phyloP scores from a whole-genome alignment of 495 filamentous ascomycete species.

The Penicillium egyptiacum region DNA sequence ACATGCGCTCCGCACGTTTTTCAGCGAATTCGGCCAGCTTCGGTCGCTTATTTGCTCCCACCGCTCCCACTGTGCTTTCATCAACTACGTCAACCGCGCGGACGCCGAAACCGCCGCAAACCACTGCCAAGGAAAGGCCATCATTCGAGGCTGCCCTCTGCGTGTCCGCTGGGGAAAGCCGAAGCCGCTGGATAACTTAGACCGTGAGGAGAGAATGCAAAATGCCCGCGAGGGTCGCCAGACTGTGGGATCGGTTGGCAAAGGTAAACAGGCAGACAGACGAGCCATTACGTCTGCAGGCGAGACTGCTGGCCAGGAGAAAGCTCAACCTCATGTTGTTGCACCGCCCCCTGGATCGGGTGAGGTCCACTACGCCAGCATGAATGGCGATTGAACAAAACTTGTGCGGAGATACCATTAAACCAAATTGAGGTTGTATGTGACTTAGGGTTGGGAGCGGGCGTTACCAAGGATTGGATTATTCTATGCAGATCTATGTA shows the following conservation, averaged over 20 bases:
- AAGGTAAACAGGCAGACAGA: conserved; percentile 31
- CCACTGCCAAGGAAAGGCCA: conserved; percentile 81
- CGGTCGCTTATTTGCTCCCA: conserved; percentile 92
- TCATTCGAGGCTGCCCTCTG: conserved; percentile 81
- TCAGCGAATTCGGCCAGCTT: conserved; percentile 80
- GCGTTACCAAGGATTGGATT: conserved; percentile 37
- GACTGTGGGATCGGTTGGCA: conserved; percentile 39
- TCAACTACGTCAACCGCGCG: conserved; percentile 84
- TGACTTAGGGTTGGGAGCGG: conserved; percentile 39
- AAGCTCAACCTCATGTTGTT: conserved; percentile 52
- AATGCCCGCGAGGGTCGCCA: conserved; percentile 73
- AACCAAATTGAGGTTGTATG: conserved; percentile 27
- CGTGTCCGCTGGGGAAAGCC: conserved; percentile 90
- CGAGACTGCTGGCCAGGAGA: conserved; percentile 34
- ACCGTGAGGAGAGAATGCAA: conserved; percentile 72
- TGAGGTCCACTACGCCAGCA: conserved; percentile 79
- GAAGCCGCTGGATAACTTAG: conserved; percentile 84
- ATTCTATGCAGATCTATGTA: conserved; percentile 43
- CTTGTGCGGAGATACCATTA: neutral
- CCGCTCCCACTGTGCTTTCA: conserved; percentile 92
- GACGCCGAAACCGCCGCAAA: conserved; percentile 81
- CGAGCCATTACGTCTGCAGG: conserved; percentile 37
- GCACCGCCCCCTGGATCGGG: conserved; percentile 82
- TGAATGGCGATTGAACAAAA: conserved; percentile 69
- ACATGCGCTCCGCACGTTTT: conserved; percentile 85